Conservation (phyloP, 2,329 filamentous ascomycete genomes). For the Pseudogymnoascus verrucosus region DNA sequence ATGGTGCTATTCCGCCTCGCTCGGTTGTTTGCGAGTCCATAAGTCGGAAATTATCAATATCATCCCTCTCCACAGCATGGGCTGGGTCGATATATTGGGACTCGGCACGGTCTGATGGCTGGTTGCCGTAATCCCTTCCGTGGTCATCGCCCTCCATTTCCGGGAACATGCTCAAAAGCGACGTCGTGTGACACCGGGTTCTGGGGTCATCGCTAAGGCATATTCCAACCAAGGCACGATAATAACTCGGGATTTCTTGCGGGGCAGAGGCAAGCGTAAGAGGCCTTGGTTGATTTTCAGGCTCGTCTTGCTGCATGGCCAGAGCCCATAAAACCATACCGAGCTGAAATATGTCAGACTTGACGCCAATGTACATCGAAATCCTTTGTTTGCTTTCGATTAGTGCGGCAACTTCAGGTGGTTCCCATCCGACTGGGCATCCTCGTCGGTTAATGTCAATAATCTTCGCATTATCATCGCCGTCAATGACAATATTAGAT, state of each 20-base stretch:
- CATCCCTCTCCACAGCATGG: conserved; percentile 9
- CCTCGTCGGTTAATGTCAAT: conserved; percentile 97
- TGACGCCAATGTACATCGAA: conserved; percentile 95
- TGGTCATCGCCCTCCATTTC: neutral
- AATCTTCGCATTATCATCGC: conserved; percentile 78
- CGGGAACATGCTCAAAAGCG: conserved; percentile 64
- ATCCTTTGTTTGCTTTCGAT: conserved; percentile 86
- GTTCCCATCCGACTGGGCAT: conserved; percentile 97
- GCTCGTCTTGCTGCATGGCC: conserved; percentile 81
- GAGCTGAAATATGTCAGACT: conserved; percentile 91
- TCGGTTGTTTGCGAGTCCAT: conserved; percentile 4
- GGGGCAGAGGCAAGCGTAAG: conserved; percentile 46
- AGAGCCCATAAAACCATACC: conserved; percentile 97
- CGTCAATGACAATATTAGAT: conserved; percentile 92
- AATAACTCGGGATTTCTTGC: conserved; percentile 68
- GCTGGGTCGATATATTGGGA: conserved; percentile 10
- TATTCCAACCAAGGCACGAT: conserved; percentile 63
- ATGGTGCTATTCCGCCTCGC: conserved; percentile 11
- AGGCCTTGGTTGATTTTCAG: conserved; percentile 69
- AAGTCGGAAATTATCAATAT: conserved; percentile 10
- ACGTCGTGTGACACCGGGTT: conserved; percentile 62
- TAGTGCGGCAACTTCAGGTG: conserved; percentile 78
- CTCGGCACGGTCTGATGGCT: neutral
- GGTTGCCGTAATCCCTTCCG: neutral
- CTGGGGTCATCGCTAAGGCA: conserved; percentile 72